Evolutionary conservation across 768 basidiomycete species (phyloP), one percentile per base, ranked within the genome.

Genomic region (Boletus rufocinnamomeus): DNA sequence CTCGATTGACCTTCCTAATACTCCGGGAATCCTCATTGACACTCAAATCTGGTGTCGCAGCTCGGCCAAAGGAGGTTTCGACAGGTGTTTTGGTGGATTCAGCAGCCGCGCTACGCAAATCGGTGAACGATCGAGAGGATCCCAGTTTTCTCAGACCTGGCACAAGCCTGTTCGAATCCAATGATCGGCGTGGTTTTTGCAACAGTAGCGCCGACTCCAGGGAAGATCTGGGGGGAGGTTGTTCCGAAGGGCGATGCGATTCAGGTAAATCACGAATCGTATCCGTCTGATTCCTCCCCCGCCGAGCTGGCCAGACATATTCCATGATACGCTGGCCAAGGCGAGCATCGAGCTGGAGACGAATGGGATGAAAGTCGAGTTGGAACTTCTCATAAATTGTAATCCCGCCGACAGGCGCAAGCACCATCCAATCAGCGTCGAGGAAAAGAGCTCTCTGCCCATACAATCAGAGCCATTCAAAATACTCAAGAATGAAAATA

Each of bases 391-490:
- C 87, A 70, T 93, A 88, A 61, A 97, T 91, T 2, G 88, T 84
- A 63, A 98, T 97, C 14, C 95, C 95, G 21, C 94, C 95, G 25
- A 98, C 94, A 17, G 94, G 91, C 1, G 93, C 84, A n/a, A 93
- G 77, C 27, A 91, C 82, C 4, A 81, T 84, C 95, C 94, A 96
- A 55, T 86, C 83, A 2, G 87, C 88, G 1, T 85, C 76, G 21
- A 88, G 78, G 71, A 96, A 95, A 25, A 93, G 72, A 17, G 87
- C 85, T 58, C 80, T 79, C 88, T 92, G 62, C 63, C 37, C 57
- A 19, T 53, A 47, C 34, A 35, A 16, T 67, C 46, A 64, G 40
- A 56, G 46, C 19, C 14, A 50, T 43, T 58, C 43, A 54, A 19
- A 30, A 8, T 21, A n/a, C 17, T 2, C 52, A 25, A 19, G 47